Percentiles rank a stretch among this genome's conserved stretches.
Conservation (phyloP, 352 stramenopile genomes). For the Globisporangium splendens region DNA sequence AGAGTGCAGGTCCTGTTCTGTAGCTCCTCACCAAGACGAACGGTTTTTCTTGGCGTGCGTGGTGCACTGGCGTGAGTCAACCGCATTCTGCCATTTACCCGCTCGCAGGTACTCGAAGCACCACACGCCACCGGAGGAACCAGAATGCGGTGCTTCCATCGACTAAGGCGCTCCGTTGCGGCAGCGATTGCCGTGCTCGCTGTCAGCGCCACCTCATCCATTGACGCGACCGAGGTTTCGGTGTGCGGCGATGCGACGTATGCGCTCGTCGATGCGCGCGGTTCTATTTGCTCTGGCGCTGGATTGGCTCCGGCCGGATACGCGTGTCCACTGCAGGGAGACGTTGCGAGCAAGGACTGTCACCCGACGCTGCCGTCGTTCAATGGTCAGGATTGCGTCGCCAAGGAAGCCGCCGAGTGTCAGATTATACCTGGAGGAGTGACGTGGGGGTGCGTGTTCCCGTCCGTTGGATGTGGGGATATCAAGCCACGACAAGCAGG, state of each 20-base stretch:
- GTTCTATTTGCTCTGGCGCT: constrained; percentile 36
- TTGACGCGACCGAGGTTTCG: not conserved
- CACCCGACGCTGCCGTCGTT: constrained; percentile 31
- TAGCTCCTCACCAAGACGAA: no score
- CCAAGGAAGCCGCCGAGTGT: constrained; percentile 25
- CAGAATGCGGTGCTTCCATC: no score
- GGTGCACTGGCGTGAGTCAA: no score
- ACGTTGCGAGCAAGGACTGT: constrained; percentile 31
- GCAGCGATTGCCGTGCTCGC: no score
- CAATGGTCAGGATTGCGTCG: constrained; percentile 30
- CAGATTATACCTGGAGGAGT: constrained; percentile 21
- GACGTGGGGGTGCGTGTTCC: constrained; percentile 30
- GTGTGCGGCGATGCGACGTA: constrained; percentile 44
- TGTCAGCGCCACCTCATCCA: not conserved
- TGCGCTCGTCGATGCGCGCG: constrained; percentile 18
- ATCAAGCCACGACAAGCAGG: not conserved
- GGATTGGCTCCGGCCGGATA: constrained; percentile 25
- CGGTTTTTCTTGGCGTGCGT: no score
- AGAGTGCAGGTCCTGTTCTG: no score
- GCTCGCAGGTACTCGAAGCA: no score
- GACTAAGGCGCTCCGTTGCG: no score
- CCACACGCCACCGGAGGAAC: no score
- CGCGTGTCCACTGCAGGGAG: constrained; percentile 36
- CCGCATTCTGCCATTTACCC: no score
- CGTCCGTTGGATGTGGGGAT: constrained; percentile 2